Evolutionary conservation across 495 filamentous ascomycete species (phyloP).

Genomic region (Thozetella sp.): DNA sequence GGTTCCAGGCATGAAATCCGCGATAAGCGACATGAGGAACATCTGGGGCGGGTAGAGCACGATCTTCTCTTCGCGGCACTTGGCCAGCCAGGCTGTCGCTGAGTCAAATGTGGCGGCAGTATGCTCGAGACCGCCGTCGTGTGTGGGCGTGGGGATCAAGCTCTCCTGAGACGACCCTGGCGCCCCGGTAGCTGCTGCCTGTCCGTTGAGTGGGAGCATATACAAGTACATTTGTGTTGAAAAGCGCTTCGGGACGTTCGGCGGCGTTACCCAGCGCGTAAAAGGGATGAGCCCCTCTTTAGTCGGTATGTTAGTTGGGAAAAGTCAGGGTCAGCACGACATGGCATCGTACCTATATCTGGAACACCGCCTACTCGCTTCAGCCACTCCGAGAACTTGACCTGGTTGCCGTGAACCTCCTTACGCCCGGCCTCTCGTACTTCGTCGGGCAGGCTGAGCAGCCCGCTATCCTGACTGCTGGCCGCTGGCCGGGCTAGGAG

Average conservation of each 20-base stretch:
- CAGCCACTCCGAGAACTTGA: conserved; percentile 71
- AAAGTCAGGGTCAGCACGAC: neutral
- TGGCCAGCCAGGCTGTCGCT: conserved; percentile 66
- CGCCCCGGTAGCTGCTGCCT: conserved; percentile 20
- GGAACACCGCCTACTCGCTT: conserved; percentile 57
- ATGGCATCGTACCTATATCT: conserved; percentile 59
- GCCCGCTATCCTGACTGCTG: conserved; percentile 26
- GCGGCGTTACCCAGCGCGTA: conserved; percentile 89
- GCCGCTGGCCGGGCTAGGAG: conserved; percentile 64
- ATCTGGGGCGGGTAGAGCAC: conserved; percentile 91
- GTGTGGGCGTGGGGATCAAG: conserved; percentile 63
- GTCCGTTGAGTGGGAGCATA: conserved; percentile 71
- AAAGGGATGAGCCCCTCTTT: conserved; percentile 74
- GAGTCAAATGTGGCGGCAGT: conserved; percentile 78
- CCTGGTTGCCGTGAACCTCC: conserved; percentile 59
- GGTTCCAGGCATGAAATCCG: conserved; percentile 57
- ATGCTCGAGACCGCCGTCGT: conserved; percentile 85
- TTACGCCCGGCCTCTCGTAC: conserved; percentile 67
- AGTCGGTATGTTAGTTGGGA: neutral
- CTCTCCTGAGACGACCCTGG: conserved; percentile 17
- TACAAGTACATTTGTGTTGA: conserved; percentile 97
- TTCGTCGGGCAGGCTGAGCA: conserved; percentile 59
- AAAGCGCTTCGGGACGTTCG: conserved; percentile 70
- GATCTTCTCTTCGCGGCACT: conserved; percentile 63
- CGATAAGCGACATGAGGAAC: conserved; percentile 70